Base-by-base conservation (phyloP, 768 basidiomycete genomes). In the Rhodotorula babjevae region DNA sequence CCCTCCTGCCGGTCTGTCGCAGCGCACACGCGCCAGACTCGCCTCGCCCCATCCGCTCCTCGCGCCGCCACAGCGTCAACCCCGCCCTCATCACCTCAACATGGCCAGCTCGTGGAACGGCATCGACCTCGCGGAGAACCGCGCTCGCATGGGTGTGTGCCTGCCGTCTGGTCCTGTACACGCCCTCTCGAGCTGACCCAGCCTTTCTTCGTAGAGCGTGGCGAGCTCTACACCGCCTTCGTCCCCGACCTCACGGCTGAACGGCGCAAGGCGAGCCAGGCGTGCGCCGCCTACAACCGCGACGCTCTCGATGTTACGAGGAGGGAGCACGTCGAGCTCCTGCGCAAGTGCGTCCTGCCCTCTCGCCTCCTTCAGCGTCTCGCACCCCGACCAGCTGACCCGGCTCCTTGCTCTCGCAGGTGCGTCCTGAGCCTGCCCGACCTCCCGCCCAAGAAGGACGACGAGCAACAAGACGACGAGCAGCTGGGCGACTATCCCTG, bases 211-310 rank as follows among this genome's bases (percentile, higher is more conserved):
- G 36, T 56, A 60, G 42, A 58, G 18, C 33, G 40, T 2, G 69
- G 73, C 40, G 66, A 75, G 50, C 67, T 75, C 19, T 75, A 75
- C 63, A 58, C 60, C 0, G 73, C 73, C 5, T 75, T 75, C 67
- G 60, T 65, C 25, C 73, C 73, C 7, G 64, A 75, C 47, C 33
- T 75, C 12, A 65, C 49, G 27, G 62, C 60, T 12, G 67, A 62
- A 27, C 50, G 73, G 1, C 42, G 58, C 10, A 33, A 29, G 14
- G 66, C 67, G 2, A 36, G 56, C 1, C 61, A 61, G 23, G 73
- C 73, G 0, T 75, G 73, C 44, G 49, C 60, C 4, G 40, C 25
- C 14, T 75, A 68, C 67, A 75, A 75, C 56, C 52, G 56, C 25
- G 27, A 49, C 6, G 69, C 69, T 27, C 29, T 15, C 6, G 60